phyloP scores from a whole-genome alignment of 306 rosid genomes.

The Canavalia ensiformis region DNA sequence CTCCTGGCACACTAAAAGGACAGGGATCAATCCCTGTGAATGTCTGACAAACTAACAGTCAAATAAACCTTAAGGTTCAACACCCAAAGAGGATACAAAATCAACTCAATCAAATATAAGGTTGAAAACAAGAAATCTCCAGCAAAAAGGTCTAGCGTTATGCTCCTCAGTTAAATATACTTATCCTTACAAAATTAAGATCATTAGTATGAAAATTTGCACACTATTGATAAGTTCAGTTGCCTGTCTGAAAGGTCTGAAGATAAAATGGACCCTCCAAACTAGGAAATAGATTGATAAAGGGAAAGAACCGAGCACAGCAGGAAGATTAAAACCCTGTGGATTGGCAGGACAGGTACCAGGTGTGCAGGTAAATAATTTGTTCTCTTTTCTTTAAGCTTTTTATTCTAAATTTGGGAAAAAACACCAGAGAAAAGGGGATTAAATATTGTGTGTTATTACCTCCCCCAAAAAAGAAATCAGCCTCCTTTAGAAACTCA shows the following conservation, averaged over 20 bases:
- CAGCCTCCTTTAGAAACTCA: not conserved
- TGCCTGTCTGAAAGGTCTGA: not conserved
- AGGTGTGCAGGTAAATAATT: not conserved
- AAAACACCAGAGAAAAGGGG: not conserved
- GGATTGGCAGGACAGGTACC: not conserved
- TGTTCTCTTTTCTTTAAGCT: not conserved
- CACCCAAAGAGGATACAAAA: constrained; percentile 30
- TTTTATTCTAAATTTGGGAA: not conserved
- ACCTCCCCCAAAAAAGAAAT: not conserved
- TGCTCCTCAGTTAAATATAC: constrained; percentile 1
- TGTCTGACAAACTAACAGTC: constrained; percentile 6
- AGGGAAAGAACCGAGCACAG: not conserved
- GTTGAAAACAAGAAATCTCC: constrained; percentile 1
- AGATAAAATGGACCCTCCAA: constrained; percentile 25
- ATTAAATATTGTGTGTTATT: constrained; percentile 5
- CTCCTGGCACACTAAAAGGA: constrained; percentile 26
- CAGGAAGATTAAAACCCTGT: not conserved
- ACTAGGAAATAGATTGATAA: constrained; percentile 19
- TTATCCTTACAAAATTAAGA: constrained; percentile 11
- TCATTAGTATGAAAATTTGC: constrained; percentile 15
- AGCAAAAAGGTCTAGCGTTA: constrained; percentile 2
- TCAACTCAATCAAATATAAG: not conserved
- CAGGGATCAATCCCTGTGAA: constrained; percentile 16
- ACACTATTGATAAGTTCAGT: constrained; percentile 11
- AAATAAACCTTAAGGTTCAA: constrained; percentile 1